Evolutionary conservation across 2,329 filamentous ascomycete genomes (phyloP), one percentile per base, ranked within the genome.

Genomic region (Pseudocercospora vitis): DNA sequence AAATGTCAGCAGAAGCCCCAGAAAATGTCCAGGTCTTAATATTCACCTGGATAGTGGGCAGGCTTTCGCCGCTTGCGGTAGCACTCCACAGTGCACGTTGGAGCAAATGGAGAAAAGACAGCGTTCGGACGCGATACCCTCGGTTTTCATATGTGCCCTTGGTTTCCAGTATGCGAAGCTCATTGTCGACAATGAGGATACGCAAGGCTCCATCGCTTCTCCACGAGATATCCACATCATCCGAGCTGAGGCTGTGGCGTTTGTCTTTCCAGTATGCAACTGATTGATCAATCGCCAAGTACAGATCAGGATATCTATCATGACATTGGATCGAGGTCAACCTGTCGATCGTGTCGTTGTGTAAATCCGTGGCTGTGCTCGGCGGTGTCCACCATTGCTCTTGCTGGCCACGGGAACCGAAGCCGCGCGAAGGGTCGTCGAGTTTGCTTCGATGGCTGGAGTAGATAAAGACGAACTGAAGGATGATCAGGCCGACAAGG

Each of bases 1-100:
- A n/a, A n/a, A n/a, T n/a, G n/a, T n/a, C n/a, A n/a, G n/a, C n/a
- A n/a, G n/a, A n/a, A n/a, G n/a, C n/a, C n/a, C n/a, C n/a, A n/a
- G n/a, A n/a, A n/a, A n/a, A n/a, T n/a, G n/a, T n/a, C n/a, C n/a
- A n/a, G n/a, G n/a, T n/a, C n/a, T n/a, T n/a, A n/a, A n/a, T n/a
- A n/a, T n/a, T n/a, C n/a, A n/a, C n/a, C n/a, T n/a, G n/a, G n/a
- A n/a, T n/a, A n/a, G n/a, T n/a, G 3, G 77, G 76, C 3, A 79
- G 67, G 8, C 52, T 59, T 32, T 62, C 54, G 5, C 71, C 63
- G 11, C 72, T 70, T 7, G 60, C 54, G 14, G 70, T 68, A 2
- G 75, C 65, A 35, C 68, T 58, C 9, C 49, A 29, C 4, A 80
- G 65, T 1, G 77, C 75, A 14, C 76, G 74, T 51, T 78, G 68